Evolutionary conservation across 306 rosid genomes (phyloP), one percentile per base, ranked within the genome.

Genomic region (Castanea crenata): DNA sequence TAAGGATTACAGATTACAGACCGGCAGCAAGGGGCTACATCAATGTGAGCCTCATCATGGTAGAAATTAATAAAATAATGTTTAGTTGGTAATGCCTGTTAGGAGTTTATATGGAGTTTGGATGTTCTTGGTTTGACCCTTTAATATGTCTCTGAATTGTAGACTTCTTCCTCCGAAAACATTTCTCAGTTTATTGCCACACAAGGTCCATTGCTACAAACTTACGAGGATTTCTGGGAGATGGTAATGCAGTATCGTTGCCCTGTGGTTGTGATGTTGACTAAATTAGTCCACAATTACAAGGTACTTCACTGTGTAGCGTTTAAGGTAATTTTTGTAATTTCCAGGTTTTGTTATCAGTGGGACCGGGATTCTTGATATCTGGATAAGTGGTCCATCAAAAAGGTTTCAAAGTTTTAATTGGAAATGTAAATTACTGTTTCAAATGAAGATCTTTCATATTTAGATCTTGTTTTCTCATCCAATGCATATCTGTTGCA

Each of bases 211-310:
- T 84, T 92, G 75, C 97, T 89, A 4, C 92, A 91, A 82, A 95
- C 99, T 13, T 95, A 81, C 13, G 96, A 92, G 87, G 99, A 92
- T 89, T 95, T 92, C 87, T 95, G 99, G 99, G 97, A 90, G 87
- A 92, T 94, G 99, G 84, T 90, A 55, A 80, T 91, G 31, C 94
- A 94, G 84, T 76, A 86, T 49, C 89, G 25, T 49, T 91, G 99
- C 85, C 99, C 97, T 76, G 94, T 87, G 35, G 82, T 94, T 82
- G 89, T 94, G 69, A 94, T 92, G 99, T 95, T 94, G 68, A 94
- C 99, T 73, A 84, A 89, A 74, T 85, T 94, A 87, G 89, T 92
- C 4, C 97, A 93, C 84, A 59, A 91, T 85, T 84, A 88, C 81
- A 88, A 32, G 94, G 97, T 93, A 87, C 74, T 65, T 69, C 14